Conservation (phyloP, 169 alveolate species). For the Plasmodium coatneyi region DNA sequence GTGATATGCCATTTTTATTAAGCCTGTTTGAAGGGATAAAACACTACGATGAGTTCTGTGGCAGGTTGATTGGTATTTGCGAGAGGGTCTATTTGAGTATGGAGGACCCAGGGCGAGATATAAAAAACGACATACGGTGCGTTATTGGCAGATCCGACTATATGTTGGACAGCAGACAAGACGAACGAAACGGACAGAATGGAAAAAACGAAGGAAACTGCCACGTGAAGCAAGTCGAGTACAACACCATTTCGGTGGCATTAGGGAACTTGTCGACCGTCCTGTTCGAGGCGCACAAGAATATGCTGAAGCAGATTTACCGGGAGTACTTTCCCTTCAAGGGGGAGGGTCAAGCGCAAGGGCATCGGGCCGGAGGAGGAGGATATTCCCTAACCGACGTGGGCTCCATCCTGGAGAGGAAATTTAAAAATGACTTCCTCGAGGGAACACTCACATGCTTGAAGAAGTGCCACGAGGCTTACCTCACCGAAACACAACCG, state of each 20-base stretch:
- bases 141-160: slow-evolving; percentile 71
- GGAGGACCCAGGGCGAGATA: slow-evolving; percentile 15
- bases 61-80: slow-evolving; percentile 34
- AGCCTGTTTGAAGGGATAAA: neutral
- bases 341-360: neutral
- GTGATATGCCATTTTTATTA: slow-evolving; percentile 52
- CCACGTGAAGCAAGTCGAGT: slow-evolving; percentile 58
- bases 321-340: slow-evolving; percentile 34
- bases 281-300: slow-evolving; percentile 56
- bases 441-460: slow-evolving; percentile 40
- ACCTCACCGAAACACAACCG: neutral
- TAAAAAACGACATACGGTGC: slow-evolving; percentile 52
- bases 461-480: slow-evolving; percentile 9
- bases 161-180: neutral
- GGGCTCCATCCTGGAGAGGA: slow-evolving; percentile 13
- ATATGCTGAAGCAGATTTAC: slow-evolving; percentile 42
- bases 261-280: slow-evolving; percentile 41
- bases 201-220: neutral
- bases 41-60: slow-evolving; percentile 21
- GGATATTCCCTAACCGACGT: neutral
- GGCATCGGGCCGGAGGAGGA: neutral
- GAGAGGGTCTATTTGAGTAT: slow-evolving; percentile 14
- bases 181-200: neutral
- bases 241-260: slow-evolving; percentile 70
- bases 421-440: slow-evolving; percentile 37